A percentile compares a stretch with the other conserved stretches of the same genome.
These are phyloP conservation scores for Lactarius pseudohatsudake DNA, from an alignment of 768 basidiomycete genomes.

Conservation along the genomic window DNA sequence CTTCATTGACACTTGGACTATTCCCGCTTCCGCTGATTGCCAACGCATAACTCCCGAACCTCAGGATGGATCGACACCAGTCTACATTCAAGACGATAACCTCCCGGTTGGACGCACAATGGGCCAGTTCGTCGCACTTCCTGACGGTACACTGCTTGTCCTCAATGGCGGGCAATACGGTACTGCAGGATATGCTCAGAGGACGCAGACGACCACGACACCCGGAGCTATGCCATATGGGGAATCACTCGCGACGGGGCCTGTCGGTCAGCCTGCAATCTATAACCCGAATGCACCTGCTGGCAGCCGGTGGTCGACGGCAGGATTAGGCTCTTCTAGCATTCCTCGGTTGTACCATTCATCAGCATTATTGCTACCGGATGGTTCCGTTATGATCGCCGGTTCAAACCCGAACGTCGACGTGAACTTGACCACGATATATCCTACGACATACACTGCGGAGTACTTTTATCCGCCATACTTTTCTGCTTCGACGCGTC, in stretches of 20 bases:
- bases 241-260: conserved; percentile 75
- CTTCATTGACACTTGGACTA: conserved; percentile 67
- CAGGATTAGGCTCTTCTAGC: conserved; percentile 57
- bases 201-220: conserved; percentile 36
- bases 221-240: conserved; percentile 62
- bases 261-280: conserved; percentile 71
- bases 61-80: conserved; percentile 55
- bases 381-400: conserved; percentile 80
- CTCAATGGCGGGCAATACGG: conserved; percentile 83
- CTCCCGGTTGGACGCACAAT: conserved; percentile 78
- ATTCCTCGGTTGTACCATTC: conserved; percentile 92
- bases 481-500: conserved; percentile 68
- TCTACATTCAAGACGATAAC: conserved; percentile 69
- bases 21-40: conserved; percentile 69
- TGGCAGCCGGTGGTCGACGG: conserved; percentile 73
- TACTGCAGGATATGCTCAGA: conserved; percentile 79
- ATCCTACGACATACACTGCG: conserved; percentile 74
- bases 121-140: conserved; percentile 86
- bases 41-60: conserved; percentile 88
- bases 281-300: conserved; percentile 73
- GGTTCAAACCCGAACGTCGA: conserved; percentile 94
- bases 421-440: conserved; percentile 57
- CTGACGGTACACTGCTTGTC: conserved; percentile 71
- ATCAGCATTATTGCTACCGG: conserved; percentile 80
- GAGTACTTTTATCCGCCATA: conserved; percentile 93